Evolutionary conservation across 2,329 filamentous ascomycete genomes (phyloP).

Genomic region (Hymenoscyphus fraxineus): DNA sequence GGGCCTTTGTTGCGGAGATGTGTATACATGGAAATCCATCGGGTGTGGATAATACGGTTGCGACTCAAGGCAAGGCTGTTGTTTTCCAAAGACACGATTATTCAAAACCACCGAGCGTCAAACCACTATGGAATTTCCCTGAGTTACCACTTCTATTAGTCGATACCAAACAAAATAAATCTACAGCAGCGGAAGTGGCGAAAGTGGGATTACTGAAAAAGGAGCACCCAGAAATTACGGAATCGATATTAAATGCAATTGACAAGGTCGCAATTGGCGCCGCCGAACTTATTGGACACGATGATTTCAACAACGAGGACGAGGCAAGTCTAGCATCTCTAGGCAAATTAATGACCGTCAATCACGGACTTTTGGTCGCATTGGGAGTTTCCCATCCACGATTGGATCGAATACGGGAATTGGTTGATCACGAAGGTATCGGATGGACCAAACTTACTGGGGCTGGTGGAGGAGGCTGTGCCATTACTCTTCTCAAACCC

Average conservation of each 20-base stretch:
- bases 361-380: slow-evolving; percentile 87
- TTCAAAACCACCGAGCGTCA: slow-evolving; percentile 70
- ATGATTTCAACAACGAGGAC: slow-evolving; percentile 64
- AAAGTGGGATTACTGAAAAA: slow-evolving; percentile 75
- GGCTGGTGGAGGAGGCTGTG: slow-evolving; percentile 91
- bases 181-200: slow-evolving; percentile 77
- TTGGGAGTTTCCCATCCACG: slow-evolving; percentile 93
- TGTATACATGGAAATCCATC: slow-evolving; percentile 97
- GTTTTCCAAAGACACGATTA: slow-evolving; percentile 82
- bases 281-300: slow-evolving; percentile 50
- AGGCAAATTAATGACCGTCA: slow-evolving; percentile 86
- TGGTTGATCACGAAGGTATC: slow-evolving; percentile 83
- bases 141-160: slow-evolving; percentile 87
- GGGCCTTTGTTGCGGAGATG: slow-evolving; percentile 96
- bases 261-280: slow-evolving; percentile 64
- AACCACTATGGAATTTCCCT: slow-evolving; percentile 79
- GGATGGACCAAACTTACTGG: slow-evolving; percentile 98
- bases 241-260: slow-evolving; percentile 79
- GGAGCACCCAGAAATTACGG: slow-evolving; percentile 71
- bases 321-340: slow-evolving; percentile 65
- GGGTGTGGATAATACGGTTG: slow-evolving; percentile 94
- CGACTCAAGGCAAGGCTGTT: slow-evolving; percentile 89
- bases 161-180: slow-evolving; percentile 83
- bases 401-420: slow-evolving; percentile 83
- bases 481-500: slow-evolving; percentile 82